Percentiles rank a stretch among this genome's conserved stretches.
Conservation (phyloP, 768 basidiomycete genomes). For the Nidularia sp. region DNA sequence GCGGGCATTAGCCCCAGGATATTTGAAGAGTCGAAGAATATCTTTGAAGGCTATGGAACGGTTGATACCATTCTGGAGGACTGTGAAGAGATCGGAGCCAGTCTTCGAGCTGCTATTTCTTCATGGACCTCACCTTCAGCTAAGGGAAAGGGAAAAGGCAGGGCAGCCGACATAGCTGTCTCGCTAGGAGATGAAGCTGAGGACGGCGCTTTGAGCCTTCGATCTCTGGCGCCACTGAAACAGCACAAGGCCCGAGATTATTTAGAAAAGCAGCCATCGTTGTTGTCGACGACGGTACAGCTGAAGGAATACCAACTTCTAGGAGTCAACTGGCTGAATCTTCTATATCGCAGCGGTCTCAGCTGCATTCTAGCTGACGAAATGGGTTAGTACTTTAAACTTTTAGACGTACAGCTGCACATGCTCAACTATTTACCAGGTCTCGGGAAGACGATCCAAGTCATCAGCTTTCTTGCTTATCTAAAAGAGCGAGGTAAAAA, state of each 20-base stretch:
- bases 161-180: conserved; percentile 19
- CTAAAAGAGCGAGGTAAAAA: conserved; percentile 73
- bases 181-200: conserved; percentile 31
- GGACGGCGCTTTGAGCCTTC: conserved; percentile 62
- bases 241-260: conserved; percentile 54
- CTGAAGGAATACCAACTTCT: conserved; percentile 97
- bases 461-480: conserved; percentile 93
- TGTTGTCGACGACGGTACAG: conserved; percentile 60
- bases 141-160: conserved; percentile 35
- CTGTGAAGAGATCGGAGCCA: conserved; percentile 82
- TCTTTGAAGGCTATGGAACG: conserved; percentile 80
- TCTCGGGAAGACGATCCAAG: conserved; percentile 97
- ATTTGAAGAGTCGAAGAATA: conserved; percentile 85
- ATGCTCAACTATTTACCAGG: conserved; percentile 40
- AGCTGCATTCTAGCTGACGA: conserved; percentile 98
- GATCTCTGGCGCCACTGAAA: conserved; percentile 36
- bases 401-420: neutral
- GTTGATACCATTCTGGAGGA: conserved; percentile 87
- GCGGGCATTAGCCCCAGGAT: conserved; percentile 83
- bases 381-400: conserved; percentile 69
- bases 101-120: conserved; percentile 69
- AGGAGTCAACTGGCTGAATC: conserved; percentile 95
- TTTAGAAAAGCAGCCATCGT: conserved; percentile 68
- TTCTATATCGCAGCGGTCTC: conserved; percentile 73
- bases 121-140: conserved; percentile 58